Percentiles rank a stretch among this genome's conserved stretches.
phyloP scores from a whole-genome alignment of 1,139 yeast genomes.

The Scheffersomyces titani region DNA sequence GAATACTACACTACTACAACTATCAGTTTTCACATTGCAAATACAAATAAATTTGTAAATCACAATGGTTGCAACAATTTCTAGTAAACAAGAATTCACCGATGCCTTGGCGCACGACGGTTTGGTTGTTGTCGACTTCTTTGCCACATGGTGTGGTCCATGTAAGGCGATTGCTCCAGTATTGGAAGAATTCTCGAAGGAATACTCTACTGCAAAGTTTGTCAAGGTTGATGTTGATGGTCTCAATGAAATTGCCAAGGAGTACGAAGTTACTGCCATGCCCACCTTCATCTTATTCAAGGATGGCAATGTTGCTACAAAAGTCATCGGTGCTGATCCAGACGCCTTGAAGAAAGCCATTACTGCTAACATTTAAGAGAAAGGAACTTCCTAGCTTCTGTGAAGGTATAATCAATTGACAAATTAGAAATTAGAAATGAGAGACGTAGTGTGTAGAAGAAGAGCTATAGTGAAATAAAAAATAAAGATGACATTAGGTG shows the following conservation, averaged over 20 bases:
- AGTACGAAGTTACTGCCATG: conserved; percentile 79
- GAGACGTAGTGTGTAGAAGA: too few relatives aligned
- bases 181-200: conserved; percentile 58
- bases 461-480: too few relatives aligned
- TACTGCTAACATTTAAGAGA: conserved; percentile 52
- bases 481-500: too few relatives aligned
- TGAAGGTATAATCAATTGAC: too few relatives aligned
- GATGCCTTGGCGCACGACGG: conserved; percentile 55
- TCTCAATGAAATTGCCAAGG: conserved; percentile 69
- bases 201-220: conserved; percentile 59
- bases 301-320: conserved; percentile 68
- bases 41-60: too few relatives aligned
- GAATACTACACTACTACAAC: too few relatives aligned
- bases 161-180: conserved; percentile 85
- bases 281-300: conserved; percentile 85
- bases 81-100: conserved; percentile 66
- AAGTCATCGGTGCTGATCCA: conserved; percentile 87
- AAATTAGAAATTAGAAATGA: too few relatives aligned
- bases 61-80: too few relatives aligned
- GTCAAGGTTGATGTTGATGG: conserved; percentile 86
- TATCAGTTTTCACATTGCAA: too few relatives aligned
- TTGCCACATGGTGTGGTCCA: conserved; percentile 94
- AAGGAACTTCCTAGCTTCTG: too few relatives aligned
- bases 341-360: conserved; percentile 74
- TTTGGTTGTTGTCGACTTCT: conserved; percentile 79